A percentile compares a stretch with the other conserved stretches of the same genome.
Evolutionary conservation across 2,329 filamentous ascomycete genomes (phyloP).

Genomic region (Colletotrichum tamarilloi): DNA sequence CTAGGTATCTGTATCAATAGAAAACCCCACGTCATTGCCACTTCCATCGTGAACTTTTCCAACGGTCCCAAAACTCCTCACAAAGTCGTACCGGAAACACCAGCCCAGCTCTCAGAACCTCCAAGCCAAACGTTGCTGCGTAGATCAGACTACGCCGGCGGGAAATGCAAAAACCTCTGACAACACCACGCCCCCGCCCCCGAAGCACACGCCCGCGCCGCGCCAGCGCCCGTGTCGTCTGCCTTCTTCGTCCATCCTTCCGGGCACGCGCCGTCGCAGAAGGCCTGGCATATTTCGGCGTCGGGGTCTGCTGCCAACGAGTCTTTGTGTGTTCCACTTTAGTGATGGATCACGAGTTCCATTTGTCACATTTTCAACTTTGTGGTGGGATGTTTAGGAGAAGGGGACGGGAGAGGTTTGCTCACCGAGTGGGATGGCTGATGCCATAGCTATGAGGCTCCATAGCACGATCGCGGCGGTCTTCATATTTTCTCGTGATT

Average conservation of each 20-base stretch:
- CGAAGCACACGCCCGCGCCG: background rate
- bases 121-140: too few species aligned
- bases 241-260: background rate
- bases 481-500: background rate
- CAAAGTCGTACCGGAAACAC: too few species aligned
- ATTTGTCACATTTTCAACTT: too few species aligned
- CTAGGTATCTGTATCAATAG: background rate
- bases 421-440: background rate
- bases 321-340: background rate
- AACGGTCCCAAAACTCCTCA: background rate
- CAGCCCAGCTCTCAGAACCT: too few species aligned
- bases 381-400: too few species aligned
- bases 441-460: background rate
- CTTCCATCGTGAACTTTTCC: background rate
- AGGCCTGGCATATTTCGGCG: background rate
- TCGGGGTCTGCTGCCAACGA: background rate
- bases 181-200: background rate
- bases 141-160: background rate
- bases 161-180: background rate
- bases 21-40: background rate
- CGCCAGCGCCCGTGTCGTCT: background rate
- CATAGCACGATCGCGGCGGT: background rate
- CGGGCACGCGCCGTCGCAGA: background rate
- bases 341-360: too few species aligned
- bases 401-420: too few species aligned